Base-by-base conservation (phyloP, 441 rosid genomes). In the Populus hybrid region DNA sequence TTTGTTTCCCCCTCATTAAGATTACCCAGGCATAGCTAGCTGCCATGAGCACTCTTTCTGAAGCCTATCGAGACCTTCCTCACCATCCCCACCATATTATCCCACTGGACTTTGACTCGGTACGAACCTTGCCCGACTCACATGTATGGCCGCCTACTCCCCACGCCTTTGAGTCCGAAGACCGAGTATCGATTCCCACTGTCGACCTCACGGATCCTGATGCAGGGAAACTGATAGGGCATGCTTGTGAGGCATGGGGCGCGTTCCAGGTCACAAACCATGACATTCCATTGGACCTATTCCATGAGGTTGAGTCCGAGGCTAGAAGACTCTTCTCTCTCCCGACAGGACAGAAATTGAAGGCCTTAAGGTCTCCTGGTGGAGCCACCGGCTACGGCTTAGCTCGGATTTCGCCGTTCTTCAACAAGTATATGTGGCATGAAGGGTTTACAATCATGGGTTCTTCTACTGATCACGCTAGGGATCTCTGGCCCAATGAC, bases 361-460 rank as follows among this genome's bases (percentile, higher is more conserved):
- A 90, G 79, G 94, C 85, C 0, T 82, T 90, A 8, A 82, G 98
- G 67, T 72, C 87, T 7, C 87, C 88, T 0, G 87, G 81, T 18
- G 92, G 93, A 4, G 81, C 85, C 50, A 82, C 92, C 1, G 98
- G 98, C 61, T 94, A 91, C 46, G 98, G 98, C 3, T 77, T 86
- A 3, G 94, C 97, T 2, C 84, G 90, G 50, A 88, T 94, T 19
- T 87, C 98, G 3, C 79, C 89, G 8, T 93, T 91, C 72, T 94
- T 94, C 74, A 76, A 83, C 19, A 94, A 91, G 85, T 81, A 66
- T 36, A 88, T 94, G 97, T 93, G 98, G 98, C 91, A 91, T 28
- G 97, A 94, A 84, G 98, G 98, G 14, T 94, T 94, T 86, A 94
- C 98, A 35, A 79, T 94, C 70, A 66, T 84, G 24, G 98, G 94